Base-by-base conservation (phyloP, 805 yeast species). In the Nakazawaea ernobii region DNA sequence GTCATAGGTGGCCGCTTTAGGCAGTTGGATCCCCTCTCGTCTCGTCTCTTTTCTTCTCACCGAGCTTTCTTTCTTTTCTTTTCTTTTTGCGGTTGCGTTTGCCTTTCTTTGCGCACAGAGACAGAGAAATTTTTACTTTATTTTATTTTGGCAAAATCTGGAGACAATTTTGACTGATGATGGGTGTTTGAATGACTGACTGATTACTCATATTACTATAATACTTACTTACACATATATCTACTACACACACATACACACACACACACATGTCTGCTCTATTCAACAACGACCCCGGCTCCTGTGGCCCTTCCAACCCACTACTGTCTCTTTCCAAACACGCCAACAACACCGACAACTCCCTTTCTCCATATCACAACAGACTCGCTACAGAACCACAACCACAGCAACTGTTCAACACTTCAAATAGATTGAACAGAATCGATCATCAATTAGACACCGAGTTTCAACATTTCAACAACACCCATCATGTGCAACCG, bases 231-330 rank as follows among this genome's bases (percentile, higher is more conserved):
- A 20, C 24, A 20, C 14, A n/a, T 35, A 13, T 15, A 13, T 35
- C 4, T 15, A n/a, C 14, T 39, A 35, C 14, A n/a, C 7, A 35
- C 7, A 14, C 6, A 30, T 6, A 28, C 15, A n/a, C 17, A 28
- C n/a, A n/a, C 39, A 14, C 8, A 14, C 27, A n/a, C 15, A 42
- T 42, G 45, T 42, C 45, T 8, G 38, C 20, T 41, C 29, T 53
- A 8, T 32, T 54, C 10, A 47, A 47, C 43, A 45, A 39, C 24
- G 55, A 52, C 27, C 63, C 72, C 15, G 65, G 64, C 4, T 53
- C 60, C 36, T 75, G 80, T 61, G 74, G 77, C 24, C 74, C 74
- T 3, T 59, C 70, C 4, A 73, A 67, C 50, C 77, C 79, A 11
- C 55, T 74, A 32, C 61, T 61, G 52, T 71, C 69, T 58, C 58